Evolutionary conservation across 1,284 basidiomycete species (phyloP).

Genomic region (Ceratobasidium papillatum): DNA sequence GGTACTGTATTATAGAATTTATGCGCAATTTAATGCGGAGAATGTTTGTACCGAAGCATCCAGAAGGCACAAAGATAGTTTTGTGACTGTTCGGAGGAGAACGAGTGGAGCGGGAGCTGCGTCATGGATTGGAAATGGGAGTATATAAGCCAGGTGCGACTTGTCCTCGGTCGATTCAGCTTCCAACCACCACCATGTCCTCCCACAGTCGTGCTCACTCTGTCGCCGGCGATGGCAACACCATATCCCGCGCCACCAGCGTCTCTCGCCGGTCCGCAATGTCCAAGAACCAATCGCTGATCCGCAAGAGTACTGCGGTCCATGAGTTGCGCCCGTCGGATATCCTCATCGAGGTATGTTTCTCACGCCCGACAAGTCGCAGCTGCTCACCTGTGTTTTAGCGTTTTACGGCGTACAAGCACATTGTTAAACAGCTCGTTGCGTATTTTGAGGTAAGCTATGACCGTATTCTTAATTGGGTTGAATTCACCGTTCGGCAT

Average conservation of each 20-base stretch:
- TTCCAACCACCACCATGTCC: conserved; percentile 23
- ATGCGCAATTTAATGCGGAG: conserved; percentile 7
- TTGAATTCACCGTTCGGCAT: conserved; percentile 54
- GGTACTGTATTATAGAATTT: conserved; percentile 40
- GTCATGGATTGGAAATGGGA: background rate
- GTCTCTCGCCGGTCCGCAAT: conserved; percentile 71
- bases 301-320: conserved; percentile 88
- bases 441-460: conserved; percentile 73
- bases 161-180: background rate
- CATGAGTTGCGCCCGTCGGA: conserved; percentile 94
- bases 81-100: background rate
- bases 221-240: conserved; percentile 33
- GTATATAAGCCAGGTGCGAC: conserved; percentile 10
- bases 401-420: conserved; percentile 86
- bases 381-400: background rate
- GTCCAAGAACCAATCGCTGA: conserved; percentile 81
- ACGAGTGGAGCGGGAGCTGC: conserved; percentile 9
- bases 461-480: conserved; percentile 7
- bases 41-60: conserved; percentile 6
- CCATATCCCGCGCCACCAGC: conserved; percentile 71
- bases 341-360: conserved; percentile 87
- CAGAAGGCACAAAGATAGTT: background rate
- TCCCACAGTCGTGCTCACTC: conserved; percentile 37
- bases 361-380: conserved; percentile 42
- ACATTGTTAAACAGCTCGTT: conserved; percentile 94